Evolutionary conservation across 805 yeast species (phyloP), one percentile per base, ranked within the genome.

Genomic region (Blastobotrys terrestris): DNA sequence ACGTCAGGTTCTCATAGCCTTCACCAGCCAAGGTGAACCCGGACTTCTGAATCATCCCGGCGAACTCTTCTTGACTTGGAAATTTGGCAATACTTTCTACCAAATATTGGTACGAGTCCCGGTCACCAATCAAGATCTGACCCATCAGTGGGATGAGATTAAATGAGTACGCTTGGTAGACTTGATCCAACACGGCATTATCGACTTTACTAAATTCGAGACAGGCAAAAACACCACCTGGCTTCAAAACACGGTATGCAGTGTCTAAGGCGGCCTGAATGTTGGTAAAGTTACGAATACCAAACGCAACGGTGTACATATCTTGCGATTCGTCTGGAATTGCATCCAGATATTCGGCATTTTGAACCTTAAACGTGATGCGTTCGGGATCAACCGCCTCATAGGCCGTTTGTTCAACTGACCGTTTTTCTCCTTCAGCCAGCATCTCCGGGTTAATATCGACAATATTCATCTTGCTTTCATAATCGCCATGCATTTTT

Each of bases 191-290:
- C 7, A 83, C 64, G 26, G 85, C 83, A 68, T 89, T 87, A 48
- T 85, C 84, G 53, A 94, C 97, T 67, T 91, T 94, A 51, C 95
- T 85, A 65, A 94, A 94, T 68, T 94, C 99, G 54, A 94, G 76
- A 70, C 98, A 91, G 40, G 96, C 97, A 68, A 94, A 94, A 46
- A 94, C 87, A 63, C 99, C 99, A 63, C 99, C 99, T 11, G 98
- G 98, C 70, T 85, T 88, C 67, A 94, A 79, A 31, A 92, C 96
- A 62, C 99, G 80, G 73, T 92, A 86, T 35, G 99, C 99, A n/a
- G 97, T 85, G 61, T 87, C 78, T 63, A 94, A 77, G 26, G 98
- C 99, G 3, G 89, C 90, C 70, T 91, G 97, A 62, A 94, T 84
- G 67, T 94, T 78, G 53, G 99, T 94, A 71, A 95, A 94, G 71